Conservation (phyloP, 371 early-diverging fungal species). For the Neoconidiobolus thromboides region DNA sequence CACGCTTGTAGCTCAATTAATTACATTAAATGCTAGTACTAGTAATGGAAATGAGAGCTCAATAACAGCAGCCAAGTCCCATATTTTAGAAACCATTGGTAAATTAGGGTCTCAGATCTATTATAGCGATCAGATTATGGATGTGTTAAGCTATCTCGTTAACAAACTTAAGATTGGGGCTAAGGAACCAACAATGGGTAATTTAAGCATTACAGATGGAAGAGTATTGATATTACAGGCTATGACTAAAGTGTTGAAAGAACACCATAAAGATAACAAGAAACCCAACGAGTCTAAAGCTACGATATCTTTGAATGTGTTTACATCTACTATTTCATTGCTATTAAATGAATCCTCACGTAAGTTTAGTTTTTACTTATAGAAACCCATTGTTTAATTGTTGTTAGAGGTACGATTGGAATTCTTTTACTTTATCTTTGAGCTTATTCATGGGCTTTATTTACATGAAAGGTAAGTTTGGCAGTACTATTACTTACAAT, state of each 20-base stretch:
- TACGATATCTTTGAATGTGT: conserved; percentile 15
- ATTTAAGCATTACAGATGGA: conserved; percentile 19
- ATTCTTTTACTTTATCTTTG: conserved; percentile 10
- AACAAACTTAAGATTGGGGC: conserved; percentile 29
- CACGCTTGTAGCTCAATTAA: conserved; percentile 35
- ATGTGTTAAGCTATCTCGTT: conserved; percentile 53
- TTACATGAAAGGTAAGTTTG: not conserved
- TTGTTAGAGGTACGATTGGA: not conserved
- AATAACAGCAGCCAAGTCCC: not conserved
- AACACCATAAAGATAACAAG: conserved; percentile 16
- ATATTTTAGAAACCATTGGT: conserved; percentile 14
- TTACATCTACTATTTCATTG: conserved; percentile 23
- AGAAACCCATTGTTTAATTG: not conserved
- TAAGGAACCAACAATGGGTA: conserved; percentile 15
- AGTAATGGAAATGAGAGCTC: not conserved
- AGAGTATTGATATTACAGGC: conserved; percentile 17
- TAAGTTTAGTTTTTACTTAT: conserved; percentile 8
- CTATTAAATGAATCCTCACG: conserved; percentile 18
- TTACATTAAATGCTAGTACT: conserved; percentile 14
- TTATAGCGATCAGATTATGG: conserved; percentile 64
- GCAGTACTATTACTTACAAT: conserved; percentile 10
- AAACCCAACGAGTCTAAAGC: conserved; percentile 8
- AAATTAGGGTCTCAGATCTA: conserved; percentile 60
- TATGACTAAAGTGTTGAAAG: conserved; percentile 17
- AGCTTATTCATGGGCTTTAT: not conserved